A percentile compares a stretch with the other conserved stretches of the same genome.
These are phyloP conservation scores for Cardiospermum halicacabum DNA, from an alignment of 345 rosid genomes.

Conservation along the genomic window DNA sequence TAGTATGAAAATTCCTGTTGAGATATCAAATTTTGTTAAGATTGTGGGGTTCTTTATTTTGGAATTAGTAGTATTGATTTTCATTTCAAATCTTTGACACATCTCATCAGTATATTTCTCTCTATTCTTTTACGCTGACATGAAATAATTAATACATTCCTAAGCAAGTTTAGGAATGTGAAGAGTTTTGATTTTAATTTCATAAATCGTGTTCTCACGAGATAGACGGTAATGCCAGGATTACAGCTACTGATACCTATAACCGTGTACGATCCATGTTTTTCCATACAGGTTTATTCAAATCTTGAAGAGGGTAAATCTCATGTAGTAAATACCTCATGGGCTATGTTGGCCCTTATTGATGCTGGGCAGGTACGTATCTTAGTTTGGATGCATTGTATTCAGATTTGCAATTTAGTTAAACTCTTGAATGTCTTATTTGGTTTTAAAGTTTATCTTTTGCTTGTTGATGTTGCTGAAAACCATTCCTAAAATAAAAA, in stretches of 20 bases:
- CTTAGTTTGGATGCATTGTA: conserved; percentile 4
- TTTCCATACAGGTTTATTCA: conserved; percentile 42
- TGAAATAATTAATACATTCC: not conserved
- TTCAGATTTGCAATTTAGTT: not conserved
- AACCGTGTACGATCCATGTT: not conserved
- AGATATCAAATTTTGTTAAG: not conserved
- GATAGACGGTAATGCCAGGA: not conserved
- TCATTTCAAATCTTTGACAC: not conserved
- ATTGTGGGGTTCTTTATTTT: too few species aligned
- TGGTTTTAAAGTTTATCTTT: not conserved
- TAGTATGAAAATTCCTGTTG: not conserved
- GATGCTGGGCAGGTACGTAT: conserved; percentile 57
- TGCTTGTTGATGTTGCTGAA: conserved; percentile 4
- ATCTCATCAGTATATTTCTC: not conserved
- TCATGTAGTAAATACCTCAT: conserved; percentile 58
- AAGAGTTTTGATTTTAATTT: not conserved
- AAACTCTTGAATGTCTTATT: not conserved
- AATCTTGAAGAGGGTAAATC: conserved; percentile 46
- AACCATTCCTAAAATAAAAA: not conserved
- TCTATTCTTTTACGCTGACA: not conserved
- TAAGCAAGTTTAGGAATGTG: not conserved
- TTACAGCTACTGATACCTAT: not conserved
- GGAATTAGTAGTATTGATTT: too few species aligned
- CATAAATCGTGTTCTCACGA: not conserved
- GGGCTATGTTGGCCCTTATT: conserved; percentile 63